phyloP scores from a whole-genome alignment of 1,139 yeast genomes.

The Ashbya aceris region DNA sequence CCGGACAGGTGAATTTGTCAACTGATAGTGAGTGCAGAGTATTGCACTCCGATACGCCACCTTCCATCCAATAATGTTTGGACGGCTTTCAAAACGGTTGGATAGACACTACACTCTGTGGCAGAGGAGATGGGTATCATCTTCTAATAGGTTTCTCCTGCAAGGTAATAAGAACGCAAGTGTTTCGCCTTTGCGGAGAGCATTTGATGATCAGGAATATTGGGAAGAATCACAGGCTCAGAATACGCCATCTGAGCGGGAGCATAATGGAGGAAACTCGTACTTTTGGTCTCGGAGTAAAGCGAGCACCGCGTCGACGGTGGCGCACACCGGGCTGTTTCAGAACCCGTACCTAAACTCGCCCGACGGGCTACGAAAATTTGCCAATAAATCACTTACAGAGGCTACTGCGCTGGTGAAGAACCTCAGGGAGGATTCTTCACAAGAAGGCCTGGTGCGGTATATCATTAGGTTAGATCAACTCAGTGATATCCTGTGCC shows the following conservation, averaged over 20 bases:
- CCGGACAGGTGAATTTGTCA: too few species aligned
- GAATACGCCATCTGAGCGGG: too few species aligned
- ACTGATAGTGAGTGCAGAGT: too few species aligned
- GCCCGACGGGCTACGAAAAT: constrained; percentile 62
- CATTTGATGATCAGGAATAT: constrained; percentile 20
- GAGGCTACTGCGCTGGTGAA: constrained; percentile 56
- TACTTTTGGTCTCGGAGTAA: too few species aligned
- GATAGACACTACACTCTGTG: too few species aligned
- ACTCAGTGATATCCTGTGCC: constrained; percentile 77
- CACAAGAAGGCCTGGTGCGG: constrained; percentile 38
- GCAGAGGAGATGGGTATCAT: background rate
- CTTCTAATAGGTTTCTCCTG: background rate
- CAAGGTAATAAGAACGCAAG: background rate
- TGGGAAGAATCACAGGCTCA: constrained; percentile 13
- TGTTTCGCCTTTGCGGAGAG: constrained; percentile 7
- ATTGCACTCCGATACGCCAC: too few species aligned
- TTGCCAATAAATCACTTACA: constrained; percentile 52
- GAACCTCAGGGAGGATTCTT: constrained; percentile 41
- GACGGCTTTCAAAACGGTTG: too few species aligned
- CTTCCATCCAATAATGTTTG: too few species aligned
- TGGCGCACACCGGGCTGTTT: constrained; percentile 52
- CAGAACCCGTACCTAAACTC: constrained; percentile 57
- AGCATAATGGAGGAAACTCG: too few species aligned
- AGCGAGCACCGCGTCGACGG: too few species aligned
- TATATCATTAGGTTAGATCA: constrained; percentile 70